A percentile compares a stretch with the other conserved stretches of the same genome.
Evolutionary conservation across 2,329 filamentous ascomycete species (phyloP).

Genomic region (Zymoseptoria brevis): DNA sequence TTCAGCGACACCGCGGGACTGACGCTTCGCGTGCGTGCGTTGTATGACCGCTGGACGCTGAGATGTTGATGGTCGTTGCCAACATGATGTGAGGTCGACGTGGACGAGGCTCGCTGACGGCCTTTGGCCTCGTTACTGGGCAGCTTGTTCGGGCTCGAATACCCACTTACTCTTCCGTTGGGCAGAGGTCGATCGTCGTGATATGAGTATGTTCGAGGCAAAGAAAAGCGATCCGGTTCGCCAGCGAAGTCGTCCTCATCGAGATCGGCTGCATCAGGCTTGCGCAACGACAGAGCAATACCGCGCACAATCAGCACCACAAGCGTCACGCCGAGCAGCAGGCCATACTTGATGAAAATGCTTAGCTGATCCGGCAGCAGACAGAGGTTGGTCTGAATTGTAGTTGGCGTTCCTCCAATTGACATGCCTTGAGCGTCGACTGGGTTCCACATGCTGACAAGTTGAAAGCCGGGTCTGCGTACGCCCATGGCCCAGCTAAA

Average conservation of each 20-base stretch:
- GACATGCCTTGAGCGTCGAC: constrained; percentile 48
- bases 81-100: constrained; percentile 24
- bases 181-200: not conserved
- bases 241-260: constrained; percentile 3
- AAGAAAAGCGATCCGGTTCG: constrained; percentile 3
- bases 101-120: constrained; percentile 27
- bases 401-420: constrained; percentile 36
- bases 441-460: constrained; percentile 89
- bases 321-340: constrained; percentile 51
- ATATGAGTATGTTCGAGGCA: constrained; percentile 4
- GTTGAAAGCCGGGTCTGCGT: constrained; percentile 73
- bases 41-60: constrained; percentile 25
- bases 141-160: constrained; percentile 15
- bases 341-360: constrained; percentile 72
- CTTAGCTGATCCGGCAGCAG: constrained; percentile 80
- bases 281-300: constrained; percentile 27
- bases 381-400: constrained; percentile 82
- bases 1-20: constrained; percentile 27
- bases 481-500: constrained; percentile 97
- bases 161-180: constrained; percentile 19
- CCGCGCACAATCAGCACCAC: constrained; percentile 41
- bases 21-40: constrained; percentile 32
- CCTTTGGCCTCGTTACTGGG: constrained; percentile 17
- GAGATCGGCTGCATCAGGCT: constrained; percentile 5
- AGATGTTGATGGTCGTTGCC: constrained; percentile 16